Base-by-base conservation (phyloP, 2,329 filamentous ascomycete genomes). In the Venturia pyrina region DNA sequence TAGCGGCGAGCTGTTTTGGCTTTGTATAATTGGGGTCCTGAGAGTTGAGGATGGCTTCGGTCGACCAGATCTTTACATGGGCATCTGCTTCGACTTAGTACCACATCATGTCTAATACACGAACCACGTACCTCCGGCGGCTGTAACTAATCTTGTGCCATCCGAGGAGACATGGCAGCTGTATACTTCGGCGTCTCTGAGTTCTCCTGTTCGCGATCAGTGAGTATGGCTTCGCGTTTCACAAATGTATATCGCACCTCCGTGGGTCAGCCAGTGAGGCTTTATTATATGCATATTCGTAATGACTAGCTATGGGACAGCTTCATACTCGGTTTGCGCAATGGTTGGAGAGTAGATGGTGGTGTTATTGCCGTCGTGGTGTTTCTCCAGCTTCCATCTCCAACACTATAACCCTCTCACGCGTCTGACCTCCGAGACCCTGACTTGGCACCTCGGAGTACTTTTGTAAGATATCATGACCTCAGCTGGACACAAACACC, bases 161-260 rank as follows among this genome's bases (percentile, higher is more conserved):
- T 99, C 95, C 17, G 95, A 91, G 37, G 95, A 99, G 69, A 99
- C 87, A 82, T 98, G 91, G 77, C 93, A 98, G 79, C 91, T 96
- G 81, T 98, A 99, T 70, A 98, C 93, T 79, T 99, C 95, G 75
- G 96, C 96, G 76, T 98, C 93, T 75, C 97, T 98, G 76, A 96
- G 91, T 81, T 99, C 95, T 75, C 93, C 89, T 65, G 37, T 24
- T 19, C 46, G 44, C 44, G 24, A 40, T 50, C 43, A 48, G 62
- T 48, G 19, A 19, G 43, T 40, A 21, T 64, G 21, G 24, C 62
- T 37, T 64, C 46, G 62, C 44, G 70, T 70, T 72, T 72, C 64
- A 69, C 69, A 66, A 64, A 67, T 56, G 41, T 65, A 66, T 19
- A 24, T 46, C 56, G 57, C 57, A 69, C 68, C 68, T 62, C 67